Base-by-base conservation (phyloP, 2,329 filamentous ascomycete species). In the Penicillium digitatum region DNA sequence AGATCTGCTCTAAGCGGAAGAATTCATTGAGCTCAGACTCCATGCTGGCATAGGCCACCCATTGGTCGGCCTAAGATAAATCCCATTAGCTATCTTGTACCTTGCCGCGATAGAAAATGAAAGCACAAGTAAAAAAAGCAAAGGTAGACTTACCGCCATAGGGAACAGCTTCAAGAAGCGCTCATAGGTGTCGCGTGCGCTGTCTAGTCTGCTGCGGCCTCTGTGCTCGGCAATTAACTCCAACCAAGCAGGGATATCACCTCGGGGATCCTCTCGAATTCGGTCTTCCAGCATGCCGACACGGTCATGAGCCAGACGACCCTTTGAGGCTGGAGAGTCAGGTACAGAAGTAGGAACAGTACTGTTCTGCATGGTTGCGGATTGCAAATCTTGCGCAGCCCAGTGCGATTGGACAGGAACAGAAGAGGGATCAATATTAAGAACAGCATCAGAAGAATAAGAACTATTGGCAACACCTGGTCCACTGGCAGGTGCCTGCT, bases 241-340 rank as follows among this genome's bases (percentile, higher is more conserved):
- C 66, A 95, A 78, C 94, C 94, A 99, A 31, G 93, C 90, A 71
- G 94, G 89, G 74, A 94, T 84, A 66, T 96, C 92, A 68, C 93
- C 94, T 66, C 90, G 88, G 16, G 93, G 89, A 69, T 99, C 94
- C 68, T 96, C 89, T 70, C 88, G 87, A 72, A 97, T 88, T 69
- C 93, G 87, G 72, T 94, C 89, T 78, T 99, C 93, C 68, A 97
- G 81, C 56, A 92, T 83, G 55, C 87, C 86, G 65, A 93, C 81
- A 61, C 83, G 83, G 74, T 95, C 88, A 75, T 87, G 83, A 53
- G 87, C 84, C 60, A 87, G 76, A 59, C 85, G 82, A 63, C 81
- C 78, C 68, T 74, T 77, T 57, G 68, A 62, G 6, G 72, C 71
- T 47, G 81, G 74, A 57, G 76, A 75, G 60, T 78, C 72, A 64